Evolutionary conservation across 768 basidiomycete genomes (phyloP), one percentile per base, ranked within the genome.

Genomic region (Tylopilus cervinicoccineus): DNA sequence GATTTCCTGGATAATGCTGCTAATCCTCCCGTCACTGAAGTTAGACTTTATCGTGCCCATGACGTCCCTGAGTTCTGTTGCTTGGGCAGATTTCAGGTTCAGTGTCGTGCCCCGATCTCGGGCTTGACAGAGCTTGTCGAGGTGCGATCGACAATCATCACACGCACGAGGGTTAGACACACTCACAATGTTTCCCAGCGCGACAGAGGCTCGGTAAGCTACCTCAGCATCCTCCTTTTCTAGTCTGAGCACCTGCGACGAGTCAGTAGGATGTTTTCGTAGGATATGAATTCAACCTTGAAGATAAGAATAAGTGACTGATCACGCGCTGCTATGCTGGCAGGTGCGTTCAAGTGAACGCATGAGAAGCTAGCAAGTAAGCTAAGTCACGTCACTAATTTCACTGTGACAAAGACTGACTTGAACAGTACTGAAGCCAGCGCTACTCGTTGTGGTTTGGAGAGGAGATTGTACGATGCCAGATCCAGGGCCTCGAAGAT

Each of bases 391-490:
- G 8, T 31, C 19, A 17, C 33, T 10, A 14, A 50, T 29, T 39
- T 41, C 17, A 12, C 23, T 29, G 27, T 31, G 17, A 48, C 28
- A 12, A 16, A 27, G 16, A 75, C 87, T 58, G 56, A 98, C 95
- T 98, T 98, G 70, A 97, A 84, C 27, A 89, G 67, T 29, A 93
- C 70, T 0, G 93, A 94, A 5, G 88, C 83, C 39, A 93, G 61
- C 0, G 91, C 87, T 4, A 91, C 74, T 26, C 88, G 79, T 41
- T 86, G 86, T 4, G 74, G 70, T 66, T 89, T 93, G 32, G 76
- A 79, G 57, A 90, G 68, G 4, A 71, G 67, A 17, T 70, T 63
- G 48, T 82, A 84, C 1, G 79, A 73, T 6, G 70, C 76, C 36
- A 77, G 71, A 23, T 64, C 59, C 43, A 92, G 57, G 24, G 71